Percentiles rank a stretch among this genome's conserved stretches.
Conservation (phyloP, 345 rosid genomes). For the Ceriops tagal region DNA sequence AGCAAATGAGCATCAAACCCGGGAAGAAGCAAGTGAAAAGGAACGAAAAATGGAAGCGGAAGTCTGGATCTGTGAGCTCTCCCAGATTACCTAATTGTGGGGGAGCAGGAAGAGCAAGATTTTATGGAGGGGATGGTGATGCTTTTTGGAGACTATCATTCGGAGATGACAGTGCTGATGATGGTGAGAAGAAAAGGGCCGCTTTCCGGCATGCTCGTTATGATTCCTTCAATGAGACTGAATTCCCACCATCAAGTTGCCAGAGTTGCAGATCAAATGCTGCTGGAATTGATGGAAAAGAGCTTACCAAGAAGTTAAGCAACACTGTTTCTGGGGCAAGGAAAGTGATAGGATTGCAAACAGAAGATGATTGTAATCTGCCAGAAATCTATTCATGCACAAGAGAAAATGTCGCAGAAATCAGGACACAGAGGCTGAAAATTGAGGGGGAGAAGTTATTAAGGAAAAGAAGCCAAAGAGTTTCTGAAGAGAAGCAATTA, state of each 20-base stretch:
- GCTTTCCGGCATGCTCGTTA: slow-evolving; percentile 26
- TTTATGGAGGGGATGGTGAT: slow-evolving; percentile 47
- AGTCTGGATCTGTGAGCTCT: slow-evolving; percentile 27
- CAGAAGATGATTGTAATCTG: slow-evolving; percentile 27
- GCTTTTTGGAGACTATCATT: slow-evolving; percentile 52
- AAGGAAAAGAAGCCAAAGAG: slow-evolving; percentile 34
- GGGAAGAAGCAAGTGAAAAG: slow-evolving; percentile 17
- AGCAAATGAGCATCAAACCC: slow-evolving; percentile 43
- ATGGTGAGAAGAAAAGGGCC: slow-evolving; percentile 19
- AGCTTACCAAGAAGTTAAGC: slow-evolving; percentile 33
- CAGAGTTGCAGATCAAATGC: slow-evolving; percentile 32
- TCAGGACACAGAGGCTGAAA: slow-evolving; percentile 51
- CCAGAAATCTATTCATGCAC: slow-evolving; percentile 20
- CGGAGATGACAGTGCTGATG: slow-evolving; percentile 36
- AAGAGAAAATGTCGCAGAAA: slow-evolving; percentile 32
- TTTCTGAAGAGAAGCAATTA: slow-evolving; percentile 29
- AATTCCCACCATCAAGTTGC: slow-evolving; percentile 23
- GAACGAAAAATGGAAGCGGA: slow-evolving; percentile 28
- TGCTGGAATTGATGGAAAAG: slow-evolving; percentile 24
- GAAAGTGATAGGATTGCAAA: slow-evolving; percentile 38
- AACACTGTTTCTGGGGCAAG: slow-evolving; percentile 40
- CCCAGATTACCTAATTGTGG: slow-evolving; percentile 10
- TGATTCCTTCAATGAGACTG: slow-evolving; percentile 27
- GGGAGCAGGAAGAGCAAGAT: slow-evolving; percentile 26
- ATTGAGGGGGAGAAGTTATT: slow-evolving; percentile 35